Percentiles rank a stretch among this genome's conserved stretches.
These are phyloP conservation scores for Fistulina hepatica DNA, from an alignment of 1,284 basidiomycete species.

Conservation along the genomic window DNA sequence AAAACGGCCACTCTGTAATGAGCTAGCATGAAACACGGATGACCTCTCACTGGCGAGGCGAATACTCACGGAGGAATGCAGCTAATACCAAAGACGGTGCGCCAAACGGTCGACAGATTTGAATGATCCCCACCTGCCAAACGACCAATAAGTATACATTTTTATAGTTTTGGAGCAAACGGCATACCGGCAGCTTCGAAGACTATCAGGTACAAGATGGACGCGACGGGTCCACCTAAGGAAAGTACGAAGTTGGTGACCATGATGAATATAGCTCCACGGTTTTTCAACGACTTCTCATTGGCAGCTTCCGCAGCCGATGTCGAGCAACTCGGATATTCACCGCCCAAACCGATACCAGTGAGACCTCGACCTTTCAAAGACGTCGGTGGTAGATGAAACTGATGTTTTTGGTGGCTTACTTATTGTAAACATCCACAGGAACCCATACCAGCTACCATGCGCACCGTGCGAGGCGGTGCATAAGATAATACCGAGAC, in stretches of 20 bases:
- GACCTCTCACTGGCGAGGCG: conserved; percentile 24
- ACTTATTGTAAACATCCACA: conserved; percentile 64
- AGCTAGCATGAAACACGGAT: background rate
- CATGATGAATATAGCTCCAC: conserved; percentile 35
- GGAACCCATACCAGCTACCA: conserved; percentile 48
- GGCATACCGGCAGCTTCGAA: conserved; percentile 42
- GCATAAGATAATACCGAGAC: conserved; percentile 59
- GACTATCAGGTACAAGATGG: conserved; percentile 63
- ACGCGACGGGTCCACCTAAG: conserved; percentile 58
- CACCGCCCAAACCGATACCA: conserved; percentile 57
- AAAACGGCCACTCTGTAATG: conserved; percentile 60
- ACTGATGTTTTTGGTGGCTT: background rate
- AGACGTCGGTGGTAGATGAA: background rate
- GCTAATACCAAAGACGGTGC: conserved; percentile 65
- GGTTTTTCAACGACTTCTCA: conserved; percentile 48
- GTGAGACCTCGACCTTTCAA: conserved; percentile 11
- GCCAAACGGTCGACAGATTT: conserved; percentile 58
- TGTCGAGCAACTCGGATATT: conserved; percentile 66
- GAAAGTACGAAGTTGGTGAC: conserved; percentile 57
- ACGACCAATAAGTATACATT: conserved; percentile 5
- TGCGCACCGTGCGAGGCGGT: conserved; percentile 61
- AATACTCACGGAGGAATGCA: conserved; percentile 27
- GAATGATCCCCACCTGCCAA: conserved; percentile 41
- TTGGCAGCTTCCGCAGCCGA: conserved; percentile 28
- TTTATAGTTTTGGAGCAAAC: background rate